These are phyloP conservation scores for Magnolia changhungtana DNA, from an alignment of 164 flowering plant species.

Conservation along the genomic window DNA sequence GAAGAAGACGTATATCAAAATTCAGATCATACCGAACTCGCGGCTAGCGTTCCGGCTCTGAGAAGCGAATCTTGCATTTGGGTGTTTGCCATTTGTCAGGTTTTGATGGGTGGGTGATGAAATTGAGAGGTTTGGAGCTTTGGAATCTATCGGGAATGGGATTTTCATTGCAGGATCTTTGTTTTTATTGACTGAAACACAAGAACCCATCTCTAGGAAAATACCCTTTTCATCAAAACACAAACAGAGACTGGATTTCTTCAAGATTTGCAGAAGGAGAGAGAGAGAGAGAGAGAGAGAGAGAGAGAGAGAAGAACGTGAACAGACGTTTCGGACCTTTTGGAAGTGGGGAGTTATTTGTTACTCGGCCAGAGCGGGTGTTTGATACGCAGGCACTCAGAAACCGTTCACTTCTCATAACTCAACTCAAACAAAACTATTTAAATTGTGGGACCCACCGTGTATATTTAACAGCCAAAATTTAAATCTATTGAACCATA, in stretches of 20 bases:
- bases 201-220: slow-evolving; percentile 41
- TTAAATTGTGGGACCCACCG: too few relatives aligned
- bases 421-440: too few relatives aligned
- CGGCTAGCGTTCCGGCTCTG: not conserved
- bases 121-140: slow-evolving; percentile 22
- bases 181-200: slow-evolving; percentile 35
- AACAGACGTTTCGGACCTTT: too few relatives aligned
- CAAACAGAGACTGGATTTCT: not conserved
- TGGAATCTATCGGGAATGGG: slow-evolving; percentile 22
- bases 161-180: slow-evolving; percentile 27
- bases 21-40: slow-evolving; percentile 24
- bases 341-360: too few relatives aligned
- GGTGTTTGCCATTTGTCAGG: slow-evolving; percentile 18
- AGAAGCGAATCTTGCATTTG: slow-evolving; percentile 16
- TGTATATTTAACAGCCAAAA: too few relatives aligned
- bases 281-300: not conserved
- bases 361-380: too few relatives aligned
- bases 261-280: not conserved
- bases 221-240: slow-evolving; percentile 2
- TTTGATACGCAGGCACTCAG: too few relatives aligned
- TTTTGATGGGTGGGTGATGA: slow-evolving; percentile 43
- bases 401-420: too few relatives aligned
- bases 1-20: not conserved
- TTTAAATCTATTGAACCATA: too few relatives aligned
- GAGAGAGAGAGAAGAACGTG: too few relatives aligned